Evolutionary conservation across 83 land plant species (phyloP), one percentile per base, ranked within the genome.

Genomic region (Picea abies): DNA sequence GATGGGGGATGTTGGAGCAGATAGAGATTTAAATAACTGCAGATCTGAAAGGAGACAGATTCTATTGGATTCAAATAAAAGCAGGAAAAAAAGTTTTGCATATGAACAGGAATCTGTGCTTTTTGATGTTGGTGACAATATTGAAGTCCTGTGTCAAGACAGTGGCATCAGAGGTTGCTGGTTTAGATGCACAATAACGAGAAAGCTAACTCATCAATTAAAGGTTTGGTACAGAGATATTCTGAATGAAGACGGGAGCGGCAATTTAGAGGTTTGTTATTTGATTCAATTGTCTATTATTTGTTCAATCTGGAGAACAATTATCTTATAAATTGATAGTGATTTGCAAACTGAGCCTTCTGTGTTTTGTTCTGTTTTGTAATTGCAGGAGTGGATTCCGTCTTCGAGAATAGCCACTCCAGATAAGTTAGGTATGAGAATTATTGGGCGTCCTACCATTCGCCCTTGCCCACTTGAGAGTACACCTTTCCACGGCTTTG

Each of bases 101-200:
- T 4, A 29, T 15, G 35, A 78, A 15, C 80, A 78, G 29, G 44
- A 26, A 17, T 32, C 12, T 10, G 44, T 78, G 44, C 58, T 37
- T 78, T 78, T 60, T 78, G 80, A 78, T 60, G 61, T 78, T 22
- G 95, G 88, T 39, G 84, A 84, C 37, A 82, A 84, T 6, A 78
- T 91, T 39, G 95, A 93, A 82, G 84, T 89, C n/a, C 90, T 93
- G 60, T 86, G 86, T 71, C 93, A 93, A 60, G 95, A 93, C 63
- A 91, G 93, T 86, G 95, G 95, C 44, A 85, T 93, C 8, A 85
- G 93, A 78, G 95, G 95, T 37, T 93, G 95, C 26, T 93, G 95
- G 95, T 88, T 88, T 83, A 83, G 85, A 80, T 90, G 90, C 71
- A 72, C 44, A 22, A 85, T 93, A n/a, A 60, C 88, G 20, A 91